Conservation (phyloP, 176 grass and related monocot genomes). For the Oropetium thomaeum region DNA sequence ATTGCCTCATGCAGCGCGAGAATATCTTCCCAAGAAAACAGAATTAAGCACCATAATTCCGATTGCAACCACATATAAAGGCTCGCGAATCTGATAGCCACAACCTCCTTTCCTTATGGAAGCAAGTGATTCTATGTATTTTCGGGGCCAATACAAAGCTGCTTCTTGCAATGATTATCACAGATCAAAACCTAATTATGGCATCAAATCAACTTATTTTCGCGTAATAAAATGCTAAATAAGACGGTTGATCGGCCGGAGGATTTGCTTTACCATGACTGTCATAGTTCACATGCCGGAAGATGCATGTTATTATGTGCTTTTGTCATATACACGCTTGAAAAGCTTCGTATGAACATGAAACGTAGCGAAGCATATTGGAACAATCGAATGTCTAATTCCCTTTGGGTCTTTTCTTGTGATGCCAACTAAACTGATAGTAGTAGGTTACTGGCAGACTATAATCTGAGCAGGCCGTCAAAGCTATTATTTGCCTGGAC, state of each 20-base stretch:
- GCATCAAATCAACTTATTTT: constrained; percentile 27
- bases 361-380: constrained; percentile 20
- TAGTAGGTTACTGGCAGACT: background rate
- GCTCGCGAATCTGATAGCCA: constrained; percentile 5
- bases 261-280: constrained; percentile 38
- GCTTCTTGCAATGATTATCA: constrained; percentile 37
- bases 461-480: background rate
- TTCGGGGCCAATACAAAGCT: constrained; percentile 19
- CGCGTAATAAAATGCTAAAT: constrained; percentile 26
- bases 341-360: constrained; percentile 34
- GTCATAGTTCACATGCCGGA: constrained; percentile 32
- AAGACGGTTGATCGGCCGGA: constrained; percentile 33
- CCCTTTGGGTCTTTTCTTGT: background rate
- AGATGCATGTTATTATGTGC: background rate
- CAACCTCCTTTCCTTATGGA: constrained; percentile 18
- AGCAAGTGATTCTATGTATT: constrained; percentile 28
- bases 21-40: constrained; percentile 4
- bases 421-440: background rate
- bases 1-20: background rate
- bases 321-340: constrained; percentile 42
- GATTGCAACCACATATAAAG: constrained; percentile 2
- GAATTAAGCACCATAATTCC: constrained; percentile 8
- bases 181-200: constrained; percentile 36
- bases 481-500: background rate
- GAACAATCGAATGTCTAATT: constrained; percentile 14